Evolutionary conservation across 1,284 basidiomycete species (phyloP).

Genomic region (Rhodofomes roseus): DNA sequence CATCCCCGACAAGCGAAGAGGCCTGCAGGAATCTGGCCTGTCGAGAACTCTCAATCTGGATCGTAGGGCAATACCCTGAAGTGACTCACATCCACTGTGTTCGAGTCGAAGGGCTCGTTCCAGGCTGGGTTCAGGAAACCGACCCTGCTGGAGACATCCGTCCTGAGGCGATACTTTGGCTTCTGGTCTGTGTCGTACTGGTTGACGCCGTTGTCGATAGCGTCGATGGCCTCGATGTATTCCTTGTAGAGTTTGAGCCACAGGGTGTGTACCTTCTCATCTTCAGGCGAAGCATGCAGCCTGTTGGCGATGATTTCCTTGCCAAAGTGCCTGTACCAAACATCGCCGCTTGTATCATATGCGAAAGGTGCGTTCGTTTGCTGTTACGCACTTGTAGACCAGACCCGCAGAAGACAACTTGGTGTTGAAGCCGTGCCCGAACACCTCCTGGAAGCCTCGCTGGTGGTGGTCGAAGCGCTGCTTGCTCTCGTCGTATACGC

Average conservation of each 20-base stretch:
- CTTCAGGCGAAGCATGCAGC: conserved; percentile 47
- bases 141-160: conserved; percentile 83
- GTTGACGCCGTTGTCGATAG: conserved; percentile 91
- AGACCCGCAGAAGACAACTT: conserved; percentile 94
- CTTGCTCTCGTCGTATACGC: conserved; percentile 78
- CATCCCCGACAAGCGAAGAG: conserved; percentile 79
- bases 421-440: conserved; percentile 81
- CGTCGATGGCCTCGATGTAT: conserved; percentile 94
- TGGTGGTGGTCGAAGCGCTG: conserved; percentile 96
- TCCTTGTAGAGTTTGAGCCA: conserved; percentile 94
- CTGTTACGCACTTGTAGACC: conserved; percentile 82
- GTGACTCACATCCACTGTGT: conserved; percentile 65
- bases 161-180: conserved; percentile 70
- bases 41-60: not conserved
- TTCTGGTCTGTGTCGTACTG: conserved; percentile 64
- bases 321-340: conserved; percentile 80
- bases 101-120: conserved; percentile 71
- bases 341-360: not conserved
- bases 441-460: conserved; percentile 87
- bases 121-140: conserved; percentile 85
- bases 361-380: not conserved
- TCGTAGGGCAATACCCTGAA: not conserved
- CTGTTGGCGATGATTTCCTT: conserved; percentile 78
- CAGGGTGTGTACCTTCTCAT: conserved; percentile 67
- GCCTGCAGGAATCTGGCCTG: conserved; percentile 79